Conservation (phyloP, 805 yeast species). For the Saccharomycopsis sp. region DNA sequence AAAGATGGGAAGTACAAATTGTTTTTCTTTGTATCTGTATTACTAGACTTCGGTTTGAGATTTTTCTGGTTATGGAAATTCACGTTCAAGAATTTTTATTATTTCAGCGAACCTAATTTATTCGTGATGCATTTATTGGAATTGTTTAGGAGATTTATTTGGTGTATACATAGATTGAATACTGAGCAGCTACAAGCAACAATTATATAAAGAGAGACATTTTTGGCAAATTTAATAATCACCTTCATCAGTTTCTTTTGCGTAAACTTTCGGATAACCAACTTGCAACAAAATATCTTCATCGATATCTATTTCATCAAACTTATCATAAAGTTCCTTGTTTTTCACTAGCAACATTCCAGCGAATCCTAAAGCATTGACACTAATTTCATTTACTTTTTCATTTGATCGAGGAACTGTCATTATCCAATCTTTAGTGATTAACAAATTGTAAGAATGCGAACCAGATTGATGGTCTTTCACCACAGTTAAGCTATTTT, state of each 20-base stretch:
- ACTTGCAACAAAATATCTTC: slow-evolving; percentile 49
- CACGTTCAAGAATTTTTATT: slow-evolving; percentile 27
- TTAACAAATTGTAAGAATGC: slow-evolving; percentile 66
- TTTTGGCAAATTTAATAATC: slow-evolving; percentile 15
- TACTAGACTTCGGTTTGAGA: slow-evolving; percentile 57
- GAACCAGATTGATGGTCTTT: slow-evolving; percentile 36
- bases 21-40: slow-evolving; percentile 51
- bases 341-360: slow-evolving; percentile 77
- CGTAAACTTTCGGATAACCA: slow-evolving; percentile 58
- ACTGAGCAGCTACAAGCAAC: slow-evolving; percentile 7
- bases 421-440: slow-evolving; percentile 81
- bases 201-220: no score
- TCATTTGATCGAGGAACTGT: slow-evolving; percentile 72
- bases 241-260: slow-evolving; percentile 48
- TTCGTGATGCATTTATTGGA: slow-evolving; percentile 69
- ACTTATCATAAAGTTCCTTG: slow-evolving; percentile 43
- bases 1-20: neutral
- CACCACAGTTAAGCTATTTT: slow-evolving; percentile 60
- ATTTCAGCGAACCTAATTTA: slow-evolving; percentile 30
- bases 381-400: slow-evolving; percentile 40
- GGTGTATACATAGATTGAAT: slow-evolving; percentile 38
- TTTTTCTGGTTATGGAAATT: slow-evolving; percentile 69
- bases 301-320: slow-evolving; percentile 39
- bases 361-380: slow-evolving; percentile 74
- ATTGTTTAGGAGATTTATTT: slow-evolving; percentile 74